Base-by-base conservation (phyloP, 306 rosid genomes). In the Albizia julibrissin region DNA sequence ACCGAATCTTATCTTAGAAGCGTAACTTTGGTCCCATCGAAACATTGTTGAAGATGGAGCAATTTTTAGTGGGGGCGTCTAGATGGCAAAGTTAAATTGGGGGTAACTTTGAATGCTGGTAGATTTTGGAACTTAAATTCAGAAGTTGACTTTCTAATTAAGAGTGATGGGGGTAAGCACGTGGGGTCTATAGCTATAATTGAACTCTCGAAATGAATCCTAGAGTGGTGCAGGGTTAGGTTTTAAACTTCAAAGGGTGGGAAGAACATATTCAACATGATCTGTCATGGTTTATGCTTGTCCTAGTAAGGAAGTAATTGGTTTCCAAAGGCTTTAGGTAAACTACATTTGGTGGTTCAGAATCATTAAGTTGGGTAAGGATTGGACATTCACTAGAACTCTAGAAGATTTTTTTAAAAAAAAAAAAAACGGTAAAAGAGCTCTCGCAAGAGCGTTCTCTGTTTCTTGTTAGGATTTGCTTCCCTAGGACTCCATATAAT, bases 41-140 rank as follows among this genome's bases (percentile, higher is more conserved):
- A 69, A 69, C 26, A 50, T 69, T 11, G 50, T 56, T 49, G 12
- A 3, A 75, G 49, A 43, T 11, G 8, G 9, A 5, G 52, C 16
- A 43, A 43, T 6, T 29, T 40, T 50, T 3, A 4, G 47, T 56
- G 52, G 72, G 64, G 72, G 54, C 65, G 13, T 40, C 14, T 3
- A 18, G 76, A 19, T 54, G 19, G 59, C 58, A 22, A 59, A 87
- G 99, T 21, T 9, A 62, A 62, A 26, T 21, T 24, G 34, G 69
- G 69, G 1, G 69, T 13, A 14, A 62, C 39, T 19, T 27, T 12
- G 39, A 64, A 26, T 14, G 40, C 19, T 31, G 10, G 37, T 29
- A 15, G 40, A 12, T 64, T 29, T 64, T 29, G 40, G n/a, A 64
- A 66, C 72, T 31, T 26, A 16, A 66, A 66, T 66, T 33, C 26